Percentiles rank a stretch among this genome's conserved stretches.
These are phyloP conservation scores for Parastagonospora avenae DNA, from an alignment of 2,329 filamentous ascomycete genomes.

Conservation along the genomic window DNA sequence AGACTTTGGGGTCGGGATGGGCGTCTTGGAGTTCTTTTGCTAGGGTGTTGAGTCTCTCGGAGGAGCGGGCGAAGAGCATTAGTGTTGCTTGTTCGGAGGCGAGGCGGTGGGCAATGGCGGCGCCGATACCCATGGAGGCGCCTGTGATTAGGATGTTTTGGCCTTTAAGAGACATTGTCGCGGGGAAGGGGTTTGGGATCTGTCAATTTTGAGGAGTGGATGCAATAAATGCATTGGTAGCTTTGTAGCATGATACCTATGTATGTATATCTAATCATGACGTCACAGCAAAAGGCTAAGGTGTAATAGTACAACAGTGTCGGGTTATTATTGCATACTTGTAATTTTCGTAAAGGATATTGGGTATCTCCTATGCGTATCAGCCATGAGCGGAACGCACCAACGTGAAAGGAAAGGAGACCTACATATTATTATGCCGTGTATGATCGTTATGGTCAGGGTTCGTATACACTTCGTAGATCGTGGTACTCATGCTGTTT, in stretches of 20 bases:
- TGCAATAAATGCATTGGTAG: not conserved
- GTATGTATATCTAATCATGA: not conserved
- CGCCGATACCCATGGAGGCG: constrained; percentile 56
- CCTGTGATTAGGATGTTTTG: constrained; percentile 42
- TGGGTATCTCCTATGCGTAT: not conserved
- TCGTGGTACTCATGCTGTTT: not conserved
- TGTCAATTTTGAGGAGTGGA: not conserved
- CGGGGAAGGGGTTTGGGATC: not conserved
- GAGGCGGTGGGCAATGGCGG: constrained; percentile 49
- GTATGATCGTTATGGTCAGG: not conserved
- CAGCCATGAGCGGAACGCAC: not conserved
- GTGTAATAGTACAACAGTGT: not conserved
- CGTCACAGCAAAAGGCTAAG: not conserved
- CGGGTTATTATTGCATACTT: not conserved
- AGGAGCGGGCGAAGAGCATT: constrained; percentile 51
- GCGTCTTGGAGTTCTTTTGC: constrained; percentile 18
- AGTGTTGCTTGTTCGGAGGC: constrained; percentile 49
- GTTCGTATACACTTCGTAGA: not conserved
- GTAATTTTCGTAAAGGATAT: not conserved
- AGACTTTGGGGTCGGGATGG: constrained; percentile 23
- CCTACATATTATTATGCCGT: not conserved
- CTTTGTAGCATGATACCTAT: not conserved
- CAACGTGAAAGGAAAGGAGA: not conserved
- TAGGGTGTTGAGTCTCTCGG: constrained; percentile 30
- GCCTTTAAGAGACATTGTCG: constrained; percentile 32